These are phyloP conservation scores for Mucuna pruriens DNA, from an alignment of 306 rosid species.

Conservation along the genomic window DNA sequence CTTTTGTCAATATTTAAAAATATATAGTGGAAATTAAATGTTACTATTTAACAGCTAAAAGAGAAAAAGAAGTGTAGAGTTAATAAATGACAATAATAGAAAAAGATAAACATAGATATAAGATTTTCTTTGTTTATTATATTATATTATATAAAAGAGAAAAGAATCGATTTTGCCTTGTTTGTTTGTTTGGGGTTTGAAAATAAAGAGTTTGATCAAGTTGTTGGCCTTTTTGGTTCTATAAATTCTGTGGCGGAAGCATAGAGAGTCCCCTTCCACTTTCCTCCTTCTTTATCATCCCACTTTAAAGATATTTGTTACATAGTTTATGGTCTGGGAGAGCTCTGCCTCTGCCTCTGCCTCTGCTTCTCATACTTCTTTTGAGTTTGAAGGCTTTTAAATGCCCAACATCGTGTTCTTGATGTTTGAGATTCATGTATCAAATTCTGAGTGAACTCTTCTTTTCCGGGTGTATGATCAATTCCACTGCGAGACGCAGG, in stretches of 20 bases:
- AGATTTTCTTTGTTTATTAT: too few species aligned
- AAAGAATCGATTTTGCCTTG: too few species aligned
- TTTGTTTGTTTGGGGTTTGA: slow-evolving; percentile 18
- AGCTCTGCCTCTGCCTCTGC: slow-evolving; percentile 25
- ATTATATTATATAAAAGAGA: too few species aligned
- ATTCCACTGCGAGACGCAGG: slow-evolving; percentile 86
- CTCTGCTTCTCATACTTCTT: too few species aligned
- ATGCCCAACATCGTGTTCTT: slow-evolving; percentile 67
- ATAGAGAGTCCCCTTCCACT: slow-evolving; percentile 45
- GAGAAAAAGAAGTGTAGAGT: too few species aligned
- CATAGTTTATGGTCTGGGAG: neutral
- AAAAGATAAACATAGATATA: too few species aligned
- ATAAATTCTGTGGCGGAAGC: slow-evolving; percentile 52
- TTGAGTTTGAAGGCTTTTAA: neutral
- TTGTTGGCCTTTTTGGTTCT: slow-evolving; percentile 33
- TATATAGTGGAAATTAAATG: too few species aligned
- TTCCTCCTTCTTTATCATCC: slow-evolving; percentile 4
- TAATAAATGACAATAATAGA: too few species aligned
- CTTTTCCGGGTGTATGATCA: slow-evolving; percentile 84
- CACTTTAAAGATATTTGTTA: neutral
- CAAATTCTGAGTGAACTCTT: slow-evolving; percentile 83
- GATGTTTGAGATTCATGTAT: slow-evolving; percentile 94
- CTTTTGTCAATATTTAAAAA: neutral
- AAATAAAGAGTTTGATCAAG: slow-evolving; percentile 17
- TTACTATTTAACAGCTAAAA: too few species aligned